phyloP scores from a whole-genome alignment of 495 filamentous ascomycete genomes.

The Polyplosphaeria fusca region DNA sequence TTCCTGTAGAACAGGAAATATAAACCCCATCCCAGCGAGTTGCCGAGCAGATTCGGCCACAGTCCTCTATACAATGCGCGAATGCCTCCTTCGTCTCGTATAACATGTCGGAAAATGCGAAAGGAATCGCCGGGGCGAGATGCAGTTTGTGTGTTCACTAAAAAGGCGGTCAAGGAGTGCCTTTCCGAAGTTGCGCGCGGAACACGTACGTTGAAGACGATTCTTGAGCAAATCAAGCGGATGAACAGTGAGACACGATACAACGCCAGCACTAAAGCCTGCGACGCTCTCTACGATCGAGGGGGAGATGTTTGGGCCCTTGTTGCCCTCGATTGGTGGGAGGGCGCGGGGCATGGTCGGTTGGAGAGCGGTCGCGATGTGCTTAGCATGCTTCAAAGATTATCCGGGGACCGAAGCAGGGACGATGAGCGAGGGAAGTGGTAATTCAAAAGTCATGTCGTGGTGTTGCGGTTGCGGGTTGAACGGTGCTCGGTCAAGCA shows the following conservation, averaged over 20 bases:
- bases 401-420: too few relatives aligned
- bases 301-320: slow-evolving; percentile 44
- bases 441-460: too few relatives aligned
- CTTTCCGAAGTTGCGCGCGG: background rate
- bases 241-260: slow-evolving; percentile 77
- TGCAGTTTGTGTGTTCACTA: slow-evolving; percentile 33
- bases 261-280: slow-evolving; percentile 82
- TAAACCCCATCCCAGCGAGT: slow-evolving; percentile 83
- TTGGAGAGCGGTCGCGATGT: background rate
- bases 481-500: background rate
- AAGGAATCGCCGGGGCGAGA: slow-evolving; percentile 53
- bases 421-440: too few relatives aligned
- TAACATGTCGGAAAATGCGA: slow-evolving; percentile 54
- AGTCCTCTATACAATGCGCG: slow-evolving; percentile 82
- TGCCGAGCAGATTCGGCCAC: slow-evolving; percentile 85
- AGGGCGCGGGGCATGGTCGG: slow-evolving; percentile 42
- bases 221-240: slow-evolving; percentile 96
- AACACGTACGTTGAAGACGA: slow-evolving; percentile 72
- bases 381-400: slow-evolving; percentile 13
- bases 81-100: slow-evolving; percentile 55
- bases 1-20: slow-evolving; percentile 78
- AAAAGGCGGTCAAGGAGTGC: background rate
- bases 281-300: slow-evolving; percentile 85
- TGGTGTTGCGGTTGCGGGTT: background rate
- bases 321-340: slow-evolving; percentile 40